Evolutionary conservation across 768 basidiomycete species (phyloP), one percentile per base, ranked within the genome.

Genomic region (Rhodotorula graminis): DNA sequence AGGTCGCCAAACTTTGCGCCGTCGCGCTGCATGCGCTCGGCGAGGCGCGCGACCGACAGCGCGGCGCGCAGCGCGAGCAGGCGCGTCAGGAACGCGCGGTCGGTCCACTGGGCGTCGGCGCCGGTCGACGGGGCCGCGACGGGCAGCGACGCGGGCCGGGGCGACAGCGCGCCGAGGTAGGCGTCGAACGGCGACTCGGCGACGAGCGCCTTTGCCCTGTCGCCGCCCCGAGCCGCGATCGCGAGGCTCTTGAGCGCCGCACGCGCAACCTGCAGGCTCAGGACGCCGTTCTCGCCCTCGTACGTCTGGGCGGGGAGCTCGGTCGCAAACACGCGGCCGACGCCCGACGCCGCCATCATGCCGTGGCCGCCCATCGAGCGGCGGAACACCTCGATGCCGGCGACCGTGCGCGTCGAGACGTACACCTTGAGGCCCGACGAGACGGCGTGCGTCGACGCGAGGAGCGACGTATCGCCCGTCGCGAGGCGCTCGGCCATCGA

Each of bases 341-440:
- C 82, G 7, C 89, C 89, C 0, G 88, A 83, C 73, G 87, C 89
- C 0, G 83, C 85, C 74, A 88, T 89, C 80, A 85, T 90, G 0
- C 90, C 90, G 79, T 91, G 90, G 8, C 90, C 90, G 63, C 90
- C 90, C 85, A 90, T 85, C 0, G 88, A 70, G 11, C 76, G 60
- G 3, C 76, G 69, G 23, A 63, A 49, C 6, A 57, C 69, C 53
- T 76, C 76, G 37, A 69, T 29, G 2, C 76, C 73, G 18, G 67
- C 73, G 23, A 74, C 84, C 10, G 83, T 82, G n/a, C 83, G 79
- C 0, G 84, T 83, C 1, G 86, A 84, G 8, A 85, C 85, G 44
- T 88, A 82, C 8, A 86, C 83, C 79, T 91, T 91, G 33, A 91
- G 82, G 0, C 87, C 89, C 76, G 87, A 87, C 18, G 88, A 86